Conservation (phyloP, 2,329 filamentous ascomycete genomes). For the Fusarium sp. region DNA sequence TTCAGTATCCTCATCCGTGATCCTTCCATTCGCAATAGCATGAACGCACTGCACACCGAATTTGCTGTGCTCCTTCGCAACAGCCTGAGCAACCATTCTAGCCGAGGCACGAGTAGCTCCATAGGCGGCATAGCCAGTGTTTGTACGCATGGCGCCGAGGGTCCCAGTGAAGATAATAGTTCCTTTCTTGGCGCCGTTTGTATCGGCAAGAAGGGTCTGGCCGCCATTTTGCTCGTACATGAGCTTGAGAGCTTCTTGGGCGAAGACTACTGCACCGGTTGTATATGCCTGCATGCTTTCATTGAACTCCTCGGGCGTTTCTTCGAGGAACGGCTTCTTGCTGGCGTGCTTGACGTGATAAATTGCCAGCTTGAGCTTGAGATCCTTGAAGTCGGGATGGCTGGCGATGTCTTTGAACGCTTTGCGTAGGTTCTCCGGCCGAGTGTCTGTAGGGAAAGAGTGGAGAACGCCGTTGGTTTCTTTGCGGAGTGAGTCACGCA, state of each 20-base stretch:
- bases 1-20: conserved; percentile 60
- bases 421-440: conserved; percentile 4
- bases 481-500: conserved; percentile 52
- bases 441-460: conserved; percentile 27
- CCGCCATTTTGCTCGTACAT: conserved; percentile 63
- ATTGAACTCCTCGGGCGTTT: conserved; percentile 60
- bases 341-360: conserved; percentile 65
- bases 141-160: conserved; percentile 62
- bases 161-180: conserved; percentile 67
- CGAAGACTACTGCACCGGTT: conserved; percentile 64
- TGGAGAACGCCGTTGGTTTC: conserved; percentile 51
- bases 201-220: conserved; percentile 53
- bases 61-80: conserved; percentile 66
- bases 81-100: conserved; percentile 63
- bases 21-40: conserved; percentile 64
- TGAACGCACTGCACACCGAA: conserved; percentile 68
- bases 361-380: conserved; percentile 63
- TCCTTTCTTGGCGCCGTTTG: conserved; percentile 61
- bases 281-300: conserved; percentile 61
- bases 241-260: conserved; percentile 60
- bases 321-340: conserved; percentile 64
- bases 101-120: conserved; percentile 62
- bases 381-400: conserved; percentile 56
- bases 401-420: conserved; percentile 51
- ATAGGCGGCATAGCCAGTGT: conserved; percentile 63